Evolutionary conservation across 306 rosid genomes (phyloP), one percentile per base, ranked within the genome.

Genomic region (Medicago arabica): DNA sequence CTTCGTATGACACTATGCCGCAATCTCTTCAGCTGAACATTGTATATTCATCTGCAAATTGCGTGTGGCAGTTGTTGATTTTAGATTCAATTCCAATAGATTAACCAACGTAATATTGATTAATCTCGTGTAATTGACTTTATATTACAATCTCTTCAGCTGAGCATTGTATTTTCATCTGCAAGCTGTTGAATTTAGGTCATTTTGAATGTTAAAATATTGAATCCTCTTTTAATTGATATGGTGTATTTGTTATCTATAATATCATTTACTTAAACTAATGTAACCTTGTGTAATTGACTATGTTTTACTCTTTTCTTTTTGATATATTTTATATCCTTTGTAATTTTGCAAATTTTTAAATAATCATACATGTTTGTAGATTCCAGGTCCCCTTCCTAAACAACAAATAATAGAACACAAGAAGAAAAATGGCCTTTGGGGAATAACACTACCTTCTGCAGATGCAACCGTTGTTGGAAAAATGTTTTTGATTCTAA

Each of bases 311-410:
- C 31, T 28, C 3, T 28, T 28, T 28, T 28, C 31, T 62, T 34
- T 19, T 13, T 50, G 11, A 44, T 21, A 31, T 81, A 36, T 70
- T 71, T 63, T 58, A 63, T 55, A n/a, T 70, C n/a, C 13, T 39
- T 6, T n/a, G 5, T 53, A 49, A 43, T 70, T 64, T 65, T 65
- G 51, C 17, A 21, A 53, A 49, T 44, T 36, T 19, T 71, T 4
- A 62, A 7, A 64, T 72, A 9, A 41, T 54, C 41, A 50, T 74
- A 84, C 38, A 39, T 75, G 87, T 28, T 81, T 76, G 81, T 80
- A 93, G 96, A 85, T 93, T 70, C 94, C 89, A 75, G 98, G 97
- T 1, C 86, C 94, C 16, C 78, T 86, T 76, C 92, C 93, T 25
- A 75, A 85, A 21, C 87, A 84, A 68, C 82, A 85, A 69, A 70